These are phyloP conservation scores for Stephania cephalantha DNA, from an alignment of 164 flowering plant genomes.

Conservation along the genomic window DNA sequence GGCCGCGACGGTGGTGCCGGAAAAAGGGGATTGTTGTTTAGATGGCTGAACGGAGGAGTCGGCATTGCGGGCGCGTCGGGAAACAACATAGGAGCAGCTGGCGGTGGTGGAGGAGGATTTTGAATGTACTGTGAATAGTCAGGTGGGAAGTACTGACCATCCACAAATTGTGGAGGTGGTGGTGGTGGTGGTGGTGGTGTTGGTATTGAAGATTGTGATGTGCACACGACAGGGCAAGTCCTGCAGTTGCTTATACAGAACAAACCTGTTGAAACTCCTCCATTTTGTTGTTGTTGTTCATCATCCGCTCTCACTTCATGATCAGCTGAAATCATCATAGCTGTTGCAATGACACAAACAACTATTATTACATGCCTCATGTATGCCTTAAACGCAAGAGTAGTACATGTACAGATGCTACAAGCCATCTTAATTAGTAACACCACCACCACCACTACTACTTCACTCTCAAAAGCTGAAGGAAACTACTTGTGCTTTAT, in stretches of 20 bases:
- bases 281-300: conserved; percentile 1
- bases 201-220: conserved; percentile 24
- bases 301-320: conserved; percentile 18
- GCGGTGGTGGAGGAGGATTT: conserved; percentile 7
- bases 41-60: conserved; percentile 12
- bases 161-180: not conserved
- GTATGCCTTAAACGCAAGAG: not conserved
- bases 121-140: not conserved
- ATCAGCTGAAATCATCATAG: conserved; percentile 2
- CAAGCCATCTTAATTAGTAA: too few species aligned
- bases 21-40: conserved; percentile 16
- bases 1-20: conserved; percentile 17
- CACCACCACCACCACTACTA: not conserved
- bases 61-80: conserved; percentile 1
- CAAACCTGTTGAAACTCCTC: conserved; percentile 23
- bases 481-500: not conserved
- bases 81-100: conserved; percentile 8
- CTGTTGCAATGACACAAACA: conserved; percentile 8
- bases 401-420: too few species aligned
- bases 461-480: too few species aligned
- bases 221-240: conserved; percentile 50
- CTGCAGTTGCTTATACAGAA: conserved; percentile 58
- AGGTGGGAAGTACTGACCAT: conserved; percentile 12
- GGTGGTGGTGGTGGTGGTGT: conserved; percentile 21
- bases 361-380: not conserved